These are phyloP conservation scores for Parachaetomium inaequale DNA, from an alignment of 495 filamentous ascomycete genomes.

Conservation along the genomic window DNA sequence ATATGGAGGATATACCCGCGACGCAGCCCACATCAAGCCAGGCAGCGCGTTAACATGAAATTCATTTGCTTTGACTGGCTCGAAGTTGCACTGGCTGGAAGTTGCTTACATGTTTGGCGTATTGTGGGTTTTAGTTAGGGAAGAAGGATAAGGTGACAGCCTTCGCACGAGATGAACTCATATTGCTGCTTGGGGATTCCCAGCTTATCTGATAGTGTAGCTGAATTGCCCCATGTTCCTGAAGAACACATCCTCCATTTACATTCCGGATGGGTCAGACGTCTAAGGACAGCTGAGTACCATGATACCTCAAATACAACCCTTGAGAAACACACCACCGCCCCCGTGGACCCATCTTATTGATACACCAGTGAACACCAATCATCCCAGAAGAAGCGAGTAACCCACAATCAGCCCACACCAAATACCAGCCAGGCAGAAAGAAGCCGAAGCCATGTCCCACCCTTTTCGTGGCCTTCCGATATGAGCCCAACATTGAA, in stretches of 20 bases:
- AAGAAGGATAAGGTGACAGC: neutral
- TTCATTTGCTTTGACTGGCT: neutral
- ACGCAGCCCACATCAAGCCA: slow-evolving; percentile 18
- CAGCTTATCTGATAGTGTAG: too few relatives aligned
- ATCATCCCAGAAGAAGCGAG: neutral
- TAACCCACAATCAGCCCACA: neutral
- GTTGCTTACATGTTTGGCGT: neutral
- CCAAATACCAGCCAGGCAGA: neutral
- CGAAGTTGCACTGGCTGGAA: too few relatives aligned
- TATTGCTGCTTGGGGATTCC: neutral
- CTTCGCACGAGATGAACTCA: neutral
- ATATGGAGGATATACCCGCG: slow-evolving; percentile 38
- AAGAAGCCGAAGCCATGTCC: neutral
- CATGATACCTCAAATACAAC: neutral
- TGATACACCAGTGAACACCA: neutral
- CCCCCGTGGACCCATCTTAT: neutral
- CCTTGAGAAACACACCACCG: neutral
- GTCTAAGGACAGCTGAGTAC: neutral
- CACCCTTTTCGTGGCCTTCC: neutral
- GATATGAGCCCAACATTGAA: neutral
- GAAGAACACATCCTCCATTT: too few relatives aligned
- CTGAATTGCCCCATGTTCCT: too few relatives aligned
- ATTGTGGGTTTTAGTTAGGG: neutral
- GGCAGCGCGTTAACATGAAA: slow-evolving; percentile 12
- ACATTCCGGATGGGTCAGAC: neutral